Evolutionary conservation across 768 basidiomycete genomes (phyloP).

Genomic region (Rhizopogon vinicolor): DNA sequence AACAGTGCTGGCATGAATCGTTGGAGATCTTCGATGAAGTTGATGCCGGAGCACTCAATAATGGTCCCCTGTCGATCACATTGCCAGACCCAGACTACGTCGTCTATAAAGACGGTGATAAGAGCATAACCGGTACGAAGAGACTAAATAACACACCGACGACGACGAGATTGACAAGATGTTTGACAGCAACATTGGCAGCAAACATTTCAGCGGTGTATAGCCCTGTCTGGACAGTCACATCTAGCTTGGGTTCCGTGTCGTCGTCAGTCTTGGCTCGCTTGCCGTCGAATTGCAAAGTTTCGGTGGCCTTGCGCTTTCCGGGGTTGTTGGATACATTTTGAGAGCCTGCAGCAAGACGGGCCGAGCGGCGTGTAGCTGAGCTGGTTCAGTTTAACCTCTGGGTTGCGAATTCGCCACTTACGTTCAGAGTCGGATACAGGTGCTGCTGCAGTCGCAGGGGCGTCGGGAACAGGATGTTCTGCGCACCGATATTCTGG

Average conservation of each 20-base stretch:
- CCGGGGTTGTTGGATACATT: no score
- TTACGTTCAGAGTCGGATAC: no score
- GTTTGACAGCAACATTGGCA: background rate
- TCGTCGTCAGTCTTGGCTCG: no score
- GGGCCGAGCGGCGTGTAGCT: no score
- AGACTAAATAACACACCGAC: background rate
- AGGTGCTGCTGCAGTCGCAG: no score
- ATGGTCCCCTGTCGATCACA: background rate
- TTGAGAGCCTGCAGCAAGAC: no score
- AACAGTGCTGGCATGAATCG: background rate
- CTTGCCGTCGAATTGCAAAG: no score
- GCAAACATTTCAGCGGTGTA: conserved; percentile 1
- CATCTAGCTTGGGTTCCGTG: no score
- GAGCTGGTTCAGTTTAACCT: no score
- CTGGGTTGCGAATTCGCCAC: no score
- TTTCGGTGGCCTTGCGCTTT: no score
- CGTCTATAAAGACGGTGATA: background rate
- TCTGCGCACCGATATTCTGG: background rate
- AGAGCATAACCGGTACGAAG: background rate
- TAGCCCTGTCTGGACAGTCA: no score
- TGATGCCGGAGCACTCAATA: background rate
- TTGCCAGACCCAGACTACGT: background rate
- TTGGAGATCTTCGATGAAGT: background rate
- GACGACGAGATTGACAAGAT: background rate
- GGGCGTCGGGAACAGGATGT: background rate